Base-by-base conservation (phyloP, 2,329 filamentous ascomycete species). In the Shiraia sp. region DNA sequence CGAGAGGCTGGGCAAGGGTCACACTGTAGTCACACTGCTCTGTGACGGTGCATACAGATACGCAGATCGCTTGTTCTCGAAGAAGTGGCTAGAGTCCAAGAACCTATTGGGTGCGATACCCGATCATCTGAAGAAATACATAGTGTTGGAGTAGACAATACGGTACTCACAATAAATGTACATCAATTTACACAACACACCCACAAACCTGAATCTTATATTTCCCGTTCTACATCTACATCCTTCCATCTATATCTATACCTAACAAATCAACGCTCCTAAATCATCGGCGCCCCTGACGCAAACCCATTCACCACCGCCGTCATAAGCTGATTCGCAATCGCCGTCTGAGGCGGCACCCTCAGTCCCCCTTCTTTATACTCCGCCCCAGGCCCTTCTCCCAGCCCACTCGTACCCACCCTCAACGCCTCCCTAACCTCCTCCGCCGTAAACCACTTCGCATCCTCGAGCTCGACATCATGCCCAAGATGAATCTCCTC, bases 41-140 rank as follows among this genome's bases (percentile, higher is more conserved):
- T 96, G 90, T 64, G 93, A 99, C 67, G 93, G 93, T 46, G 93
- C 93, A n/a, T 97, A 99, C 68, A 78, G 93, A 63, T 99, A 99
- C 69, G 93, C 93, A 4, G 93, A 99, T 53, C 79, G 93, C 25
- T 70, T 99, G 49, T 99, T 99, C 74, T 95, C 89, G 32, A 83
- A 82, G 69, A 91, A 87, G 70, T 99, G 93, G 93, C 73, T 99
- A 55, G 79, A 84, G 68, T 82, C 85, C 62, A 99, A 97, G 83
- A 87, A 87, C 43, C 75, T 99, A 52, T 70, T 93, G 32, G 81
- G 75, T 19, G 85, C 90, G 30, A 86, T 99, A 66, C 93, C 93
- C 6, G 80, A 88, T 74, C 85, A 88, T 65, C 71, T 97, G 66
- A 82, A 88, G 69, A 96, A 90, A 79, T 97, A 99, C 72, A 95